These are phyloP conservation scores for Phalaenopsis equestris DNA, from an alignment of 106 monocot genomes.

Conservation along the genomic window DNA sequence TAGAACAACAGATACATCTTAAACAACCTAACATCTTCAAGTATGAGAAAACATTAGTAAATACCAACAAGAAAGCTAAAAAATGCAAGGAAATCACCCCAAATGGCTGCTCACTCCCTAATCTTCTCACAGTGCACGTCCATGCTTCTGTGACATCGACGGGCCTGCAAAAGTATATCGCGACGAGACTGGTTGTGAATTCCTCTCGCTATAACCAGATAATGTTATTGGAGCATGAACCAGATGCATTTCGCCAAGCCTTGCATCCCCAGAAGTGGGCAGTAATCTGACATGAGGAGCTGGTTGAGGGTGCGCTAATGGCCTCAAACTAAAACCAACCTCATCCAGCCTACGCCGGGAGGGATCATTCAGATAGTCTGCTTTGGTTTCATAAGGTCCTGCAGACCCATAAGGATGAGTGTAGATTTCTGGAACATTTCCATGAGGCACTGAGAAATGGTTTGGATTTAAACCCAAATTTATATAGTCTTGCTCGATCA, in stretches of 20 bases:
- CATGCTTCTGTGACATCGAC: neutral
- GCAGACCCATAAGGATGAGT: neutral
- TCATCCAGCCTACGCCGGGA: neutral
- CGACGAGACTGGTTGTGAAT: neutral
- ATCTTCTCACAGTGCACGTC: neutral
- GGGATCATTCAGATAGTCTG: neutral
- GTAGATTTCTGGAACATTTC: neutral
- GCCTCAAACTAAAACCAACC: neutral
- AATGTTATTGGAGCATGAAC: neutral
- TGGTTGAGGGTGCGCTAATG: neutral
- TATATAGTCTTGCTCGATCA: neutral
- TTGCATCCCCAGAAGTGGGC: neutral
- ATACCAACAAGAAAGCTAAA: neutral
- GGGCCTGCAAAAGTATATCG: constrained; percentile 4
- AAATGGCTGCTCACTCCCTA: neutral
- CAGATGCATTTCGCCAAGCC: neutral
- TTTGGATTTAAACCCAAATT: neutral
- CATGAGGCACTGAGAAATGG: neutral
- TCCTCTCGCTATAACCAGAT: neutral
- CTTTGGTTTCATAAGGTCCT: neutral
- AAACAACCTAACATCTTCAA: neutral
- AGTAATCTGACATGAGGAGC: neutral
- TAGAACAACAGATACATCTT: neutral
- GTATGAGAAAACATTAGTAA: neutral
- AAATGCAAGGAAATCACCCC: neutral